Percentiles rank a stretch among this genome's conserved stretches.
phyloP scores from a whole-genome alignment of 208 protist species.

The Blechomonas ayalai region DNA sequence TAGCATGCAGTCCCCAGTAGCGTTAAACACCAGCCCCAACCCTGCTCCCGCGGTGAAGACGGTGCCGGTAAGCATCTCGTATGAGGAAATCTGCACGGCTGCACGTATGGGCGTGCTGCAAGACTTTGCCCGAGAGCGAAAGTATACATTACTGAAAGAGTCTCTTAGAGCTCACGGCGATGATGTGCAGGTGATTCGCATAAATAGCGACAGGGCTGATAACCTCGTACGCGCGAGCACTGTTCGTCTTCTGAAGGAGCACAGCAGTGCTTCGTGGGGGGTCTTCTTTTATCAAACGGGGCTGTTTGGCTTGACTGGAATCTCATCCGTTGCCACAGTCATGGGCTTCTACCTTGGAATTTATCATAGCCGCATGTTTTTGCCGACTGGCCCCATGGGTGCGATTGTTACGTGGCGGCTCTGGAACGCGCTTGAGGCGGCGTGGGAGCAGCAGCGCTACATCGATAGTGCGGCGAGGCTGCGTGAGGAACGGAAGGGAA shows the following conservation, averaged over 20 bases:
- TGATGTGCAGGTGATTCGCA: conserved; percentile 45
- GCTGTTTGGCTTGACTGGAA: conserved; percentile 55
- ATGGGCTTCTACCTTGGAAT: conserved; percentile 58
- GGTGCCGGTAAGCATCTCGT: conserved; percentile 22
- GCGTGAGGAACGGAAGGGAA: conserved; percentile 55
- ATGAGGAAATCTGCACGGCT: conserved; percentile 43
- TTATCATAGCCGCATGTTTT: conserved; percentile 59
- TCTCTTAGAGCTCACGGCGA: conserved; percentile 17
- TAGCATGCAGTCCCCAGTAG: conserved; percentile 32
- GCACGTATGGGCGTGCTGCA: conserved; percentile 39
- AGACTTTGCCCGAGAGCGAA: conserved; percentile 51
- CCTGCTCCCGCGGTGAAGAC: conserved; percentile 50
- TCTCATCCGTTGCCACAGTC: conserved; percentile 46
- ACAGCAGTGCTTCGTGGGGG: conserved; percentile 56
- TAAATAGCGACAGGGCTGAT: conserved; percentile 1
- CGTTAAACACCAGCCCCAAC: conserved; percentile 24
- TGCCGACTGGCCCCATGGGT: conserved; percentile 51
- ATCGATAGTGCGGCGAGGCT: conserved; percentile 66
- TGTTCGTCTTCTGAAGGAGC: conserved; percentile 69
- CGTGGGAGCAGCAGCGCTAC: conserved; percentile 75
- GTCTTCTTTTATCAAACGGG: conserved; percentile 63
- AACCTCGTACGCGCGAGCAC: conserved; percentile 29
- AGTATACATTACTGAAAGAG: conserved; percentile 17
- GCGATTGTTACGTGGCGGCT: conserved; percentile 58
- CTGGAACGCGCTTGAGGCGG: conserved; percentile 62